These are phyloP conservation scores for Coniferiporia sulphurascens DNA, from an alignment of 1,284 basidiomycete genomes.

Conservation along the genomic window DNA sequence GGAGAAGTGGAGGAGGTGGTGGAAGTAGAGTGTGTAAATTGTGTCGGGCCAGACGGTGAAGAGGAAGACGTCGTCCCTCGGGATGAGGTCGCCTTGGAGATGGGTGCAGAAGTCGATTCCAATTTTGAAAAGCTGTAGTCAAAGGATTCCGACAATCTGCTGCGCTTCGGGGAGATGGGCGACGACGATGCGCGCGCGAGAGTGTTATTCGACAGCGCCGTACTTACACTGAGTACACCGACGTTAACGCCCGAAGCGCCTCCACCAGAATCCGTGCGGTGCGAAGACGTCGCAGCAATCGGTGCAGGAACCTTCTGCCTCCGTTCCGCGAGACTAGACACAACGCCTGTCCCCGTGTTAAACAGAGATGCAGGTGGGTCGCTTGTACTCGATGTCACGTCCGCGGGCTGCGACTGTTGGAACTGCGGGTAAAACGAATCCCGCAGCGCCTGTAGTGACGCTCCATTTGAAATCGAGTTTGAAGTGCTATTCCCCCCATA, in stretches of 20 bases:
- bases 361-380: slow-evolving; percentile 4
- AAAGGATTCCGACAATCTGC: neutral
- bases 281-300: neutral
- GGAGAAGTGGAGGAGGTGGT: slow-evolving; percentile 9
- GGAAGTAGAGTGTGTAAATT: neutral
- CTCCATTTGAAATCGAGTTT: neutral
- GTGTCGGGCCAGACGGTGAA: neutral
- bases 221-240: neutral
- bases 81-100: neutral
- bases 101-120: neutral
- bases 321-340: slow-evolving; percentile 7
- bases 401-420: neutral
- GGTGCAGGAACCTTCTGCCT: slow-evolving; percentile 7
- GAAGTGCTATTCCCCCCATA: too few species aligned
- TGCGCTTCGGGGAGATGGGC: neutral
- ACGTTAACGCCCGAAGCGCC: neutral
- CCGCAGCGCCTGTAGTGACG: neutral
- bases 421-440: neutral
- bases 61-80: neutral
- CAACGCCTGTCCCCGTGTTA: neutral
- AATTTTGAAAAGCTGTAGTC: too few species aligned
- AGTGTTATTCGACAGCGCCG: neutral
- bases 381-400: neutral
- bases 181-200: neutral
- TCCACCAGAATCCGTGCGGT: too few species aligned